Conservation (phyloP, 805 yeast species). For the Metschnikowia kunwiensis region DNA sequence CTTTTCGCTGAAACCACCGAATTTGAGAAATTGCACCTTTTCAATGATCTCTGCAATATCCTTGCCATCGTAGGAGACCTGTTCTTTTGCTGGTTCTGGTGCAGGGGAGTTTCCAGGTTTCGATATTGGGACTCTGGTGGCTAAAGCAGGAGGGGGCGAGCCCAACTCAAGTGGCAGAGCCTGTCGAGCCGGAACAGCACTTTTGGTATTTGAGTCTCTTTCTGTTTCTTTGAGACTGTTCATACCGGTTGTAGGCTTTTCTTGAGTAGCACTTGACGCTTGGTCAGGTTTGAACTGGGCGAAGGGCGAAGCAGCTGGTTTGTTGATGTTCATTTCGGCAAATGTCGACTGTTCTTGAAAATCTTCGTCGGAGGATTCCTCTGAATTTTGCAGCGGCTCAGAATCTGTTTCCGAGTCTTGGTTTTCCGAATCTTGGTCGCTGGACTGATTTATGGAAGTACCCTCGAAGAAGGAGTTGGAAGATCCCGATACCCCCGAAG, state of each 20-base stretch:
- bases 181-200: too few relatives aligned
- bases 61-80: slow-evolving; percentile 5
- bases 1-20: slow-evolving; percentile 18
- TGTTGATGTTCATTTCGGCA: slow-evolving; percentile 3
- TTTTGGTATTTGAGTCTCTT: too few relatives aligned
- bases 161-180: too few relatives aligned
- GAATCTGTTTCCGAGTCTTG: slow-evolving; percentile 6
- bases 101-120: neutral
- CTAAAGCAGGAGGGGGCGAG: too few relatives aligned
- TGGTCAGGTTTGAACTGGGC: too few relatives aligned
- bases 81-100: neutral
- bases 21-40: slow-evolving; percentile 9
- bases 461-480: too few relatives aligned
- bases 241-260: too few relatives aligned
- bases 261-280: too few relatives aligned
- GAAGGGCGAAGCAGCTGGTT: neutral
- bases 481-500: too few relatives aligned
- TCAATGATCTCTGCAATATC: slow-evolving; percentile 6
- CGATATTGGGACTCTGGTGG: too few relatives aligned
- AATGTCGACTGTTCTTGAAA: neutral
- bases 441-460: too few relatives aligned
- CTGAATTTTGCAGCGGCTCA: neutral
- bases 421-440: slow-evolving; percentile 1
- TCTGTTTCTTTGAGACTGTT: too few relatives aligned
- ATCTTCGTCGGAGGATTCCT: neutral